phyloP scores from a whole-genome alignment of 2,329 filamentous ascomycete genomes.

The Paecilomyces niveus region DNA sequence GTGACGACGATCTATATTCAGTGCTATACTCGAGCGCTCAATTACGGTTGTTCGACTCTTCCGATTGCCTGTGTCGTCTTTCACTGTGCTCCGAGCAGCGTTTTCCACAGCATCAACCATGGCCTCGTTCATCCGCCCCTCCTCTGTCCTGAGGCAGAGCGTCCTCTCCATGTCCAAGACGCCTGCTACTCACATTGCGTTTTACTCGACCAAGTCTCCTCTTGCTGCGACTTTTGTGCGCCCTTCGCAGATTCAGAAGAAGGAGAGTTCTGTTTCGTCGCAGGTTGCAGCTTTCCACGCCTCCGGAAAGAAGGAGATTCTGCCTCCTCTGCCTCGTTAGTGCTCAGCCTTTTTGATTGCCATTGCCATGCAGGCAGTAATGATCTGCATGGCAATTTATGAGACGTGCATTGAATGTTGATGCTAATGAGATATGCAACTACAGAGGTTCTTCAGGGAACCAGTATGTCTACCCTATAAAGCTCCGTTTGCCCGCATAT shows the following conservation, averaged over 20 bases:
- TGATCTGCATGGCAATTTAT: background rate
- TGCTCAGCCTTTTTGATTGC: slow-evolving; percentile 14
- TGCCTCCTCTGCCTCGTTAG: slow-evolving; percentile 82
- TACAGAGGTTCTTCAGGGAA: slow-evolving; percentile 67
- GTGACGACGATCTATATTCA: background rate
- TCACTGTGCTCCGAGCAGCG: background rate
- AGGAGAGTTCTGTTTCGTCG: slow-evolving; percentile 29
- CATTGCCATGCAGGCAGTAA: background rate
- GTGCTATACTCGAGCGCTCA: background rate
- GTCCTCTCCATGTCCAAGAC: slow-evolving; percentile 26
- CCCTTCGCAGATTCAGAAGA: slow-evolving; percentile 20
- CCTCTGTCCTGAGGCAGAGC: slow-evolving; percentile 29
- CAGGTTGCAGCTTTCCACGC: slow-evolving; percentile 80
- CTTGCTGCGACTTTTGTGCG: slow-evolving; percentile 10
- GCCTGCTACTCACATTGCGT: slow-evolving; percentile 13
- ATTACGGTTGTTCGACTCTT: background rate
- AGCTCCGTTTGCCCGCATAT: background rate
- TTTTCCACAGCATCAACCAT: slow-evolving; percentile 14
- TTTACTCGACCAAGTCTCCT: slow-evolving; percentile 15
- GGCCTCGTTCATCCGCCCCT: slow-evolving; percentile 35
- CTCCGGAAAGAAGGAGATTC: slow-evolving; percentile 64
- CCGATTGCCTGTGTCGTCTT: background rate
- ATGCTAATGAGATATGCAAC: slow-evolving; percentile 37
- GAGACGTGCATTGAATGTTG: background rate
- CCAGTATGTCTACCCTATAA: slow-evolving; percentile 48